phyloP scores from a whole-genome alignment of 2,329 filamentous ascomycete genomes.

The Xylariomycetidae sp. region DNA sequence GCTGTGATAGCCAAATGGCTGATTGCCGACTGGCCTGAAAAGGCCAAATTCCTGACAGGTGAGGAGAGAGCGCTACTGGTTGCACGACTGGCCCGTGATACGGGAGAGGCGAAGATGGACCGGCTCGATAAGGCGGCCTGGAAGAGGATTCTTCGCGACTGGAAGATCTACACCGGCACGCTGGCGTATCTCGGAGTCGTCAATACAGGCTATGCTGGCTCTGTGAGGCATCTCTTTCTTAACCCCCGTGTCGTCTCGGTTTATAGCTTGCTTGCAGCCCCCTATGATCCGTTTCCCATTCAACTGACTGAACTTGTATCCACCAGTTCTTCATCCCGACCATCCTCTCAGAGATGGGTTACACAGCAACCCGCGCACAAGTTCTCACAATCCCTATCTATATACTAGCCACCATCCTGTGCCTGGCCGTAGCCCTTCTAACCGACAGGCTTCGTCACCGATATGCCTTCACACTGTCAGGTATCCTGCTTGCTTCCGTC shows the following conservation, averaged over 20 bases:
- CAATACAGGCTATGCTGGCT: slow-evolving; percentile 39
- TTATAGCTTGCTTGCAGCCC: too few relatives aligned
- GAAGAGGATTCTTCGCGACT: slow-evolving; percentile 33
- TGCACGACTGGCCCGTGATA: slow-evolving; percentile 31
- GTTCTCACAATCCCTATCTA: slow-evolving; percentile 33
- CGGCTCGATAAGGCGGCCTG: slow-evolving; percentile 43
- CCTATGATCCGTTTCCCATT: too few relatives aligned
- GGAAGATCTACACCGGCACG: background rate
- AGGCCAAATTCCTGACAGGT: slow-evolving; percentile 38
- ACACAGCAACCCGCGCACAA: slow-evolving; percentile 28
- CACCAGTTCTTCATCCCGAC: slow-evolving; percentile 31
- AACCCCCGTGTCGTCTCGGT: background rate
- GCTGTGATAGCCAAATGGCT: slow-evolving; percentile 36
- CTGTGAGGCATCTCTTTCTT: slow-evolving; percentile 8
- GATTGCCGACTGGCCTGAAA: slow-evolving; percentile 34
- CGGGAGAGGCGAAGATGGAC: slow-evolving; percentile 45
- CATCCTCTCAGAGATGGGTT: slow-evolving; percentile 33
- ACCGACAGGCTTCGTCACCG: slow-evolving; percentile 48
- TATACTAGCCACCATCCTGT: slow-evolving; percentile 26
- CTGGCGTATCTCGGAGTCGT: slow-evolving; percentile 26
- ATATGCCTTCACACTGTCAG: slow-evolving; percentile 48
- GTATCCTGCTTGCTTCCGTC: slow-evolving; percentile 43
- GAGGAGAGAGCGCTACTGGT: slow-evolving; percentile 38
- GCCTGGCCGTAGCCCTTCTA: slow-evolving; percentile 32
- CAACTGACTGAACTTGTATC: background rate